phyloP scores from a whole-genome alignment of 108 stramenopile species.

The Pseudonitzschia delicatissima region DNA sequence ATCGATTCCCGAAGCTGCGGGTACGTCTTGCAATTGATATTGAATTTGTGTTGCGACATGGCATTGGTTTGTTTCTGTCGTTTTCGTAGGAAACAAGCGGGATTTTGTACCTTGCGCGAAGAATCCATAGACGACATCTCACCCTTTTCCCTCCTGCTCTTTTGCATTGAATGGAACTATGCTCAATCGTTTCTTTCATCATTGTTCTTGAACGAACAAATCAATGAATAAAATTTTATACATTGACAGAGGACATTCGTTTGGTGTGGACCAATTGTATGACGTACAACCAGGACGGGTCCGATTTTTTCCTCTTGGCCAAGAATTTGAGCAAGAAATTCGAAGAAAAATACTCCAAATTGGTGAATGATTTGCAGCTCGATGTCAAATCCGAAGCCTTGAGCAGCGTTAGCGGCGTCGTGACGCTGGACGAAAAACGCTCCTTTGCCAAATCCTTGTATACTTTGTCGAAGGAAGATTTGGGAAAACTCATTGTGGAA shows the following conservation, averaged over 20 bases:
- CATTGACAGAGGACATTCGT: constrained; percentile 85
- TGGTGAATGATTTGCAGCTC: constrained; percentile 28
- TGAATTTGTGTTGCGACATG: no score
- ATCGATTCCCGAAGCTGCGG: constrained; percentile 67
- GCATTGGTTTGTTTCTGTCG: no score
- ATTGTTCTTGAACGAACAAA: neutral
- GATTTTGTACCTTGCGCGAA: no score
- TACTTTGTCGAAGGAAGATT: constrained; percentile 85
- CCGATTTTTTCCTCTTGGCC: constrained; percentile 83
- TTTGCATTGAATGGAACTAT: no score
- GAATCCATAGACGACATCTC: no score
- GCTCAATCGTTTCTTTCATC: no score
- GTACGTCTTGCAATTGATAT: neutral
- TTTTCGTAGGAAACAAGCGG: no score
- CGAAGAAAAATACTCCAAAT: constrained; percentile 75
- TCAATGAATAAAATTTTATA: neutral
- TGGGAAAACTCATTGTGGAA: constrained; percentile 85
- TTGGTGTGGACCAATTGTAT: constrained; percentile 94
- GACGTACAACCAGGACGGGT: constrained; percentile 93
- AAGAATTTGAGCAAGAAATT: constrained; percentile 67
- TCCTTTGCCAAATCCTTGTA: constrained; percentile 83
- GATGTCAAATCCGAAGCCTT: constrained; percentile 8
- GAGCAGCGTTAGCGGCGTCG: neutral
- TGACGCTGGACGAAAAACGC: constrained; percentile 79
- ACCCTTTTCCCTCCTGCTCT: no score